Percentiles rank a stretch among this genome's conserved stretches.
Evolutionary conservation across 2,329 filamentous ascomycete species (phyloP).

Genomic region (Trichoderma asperellum): DNA sequence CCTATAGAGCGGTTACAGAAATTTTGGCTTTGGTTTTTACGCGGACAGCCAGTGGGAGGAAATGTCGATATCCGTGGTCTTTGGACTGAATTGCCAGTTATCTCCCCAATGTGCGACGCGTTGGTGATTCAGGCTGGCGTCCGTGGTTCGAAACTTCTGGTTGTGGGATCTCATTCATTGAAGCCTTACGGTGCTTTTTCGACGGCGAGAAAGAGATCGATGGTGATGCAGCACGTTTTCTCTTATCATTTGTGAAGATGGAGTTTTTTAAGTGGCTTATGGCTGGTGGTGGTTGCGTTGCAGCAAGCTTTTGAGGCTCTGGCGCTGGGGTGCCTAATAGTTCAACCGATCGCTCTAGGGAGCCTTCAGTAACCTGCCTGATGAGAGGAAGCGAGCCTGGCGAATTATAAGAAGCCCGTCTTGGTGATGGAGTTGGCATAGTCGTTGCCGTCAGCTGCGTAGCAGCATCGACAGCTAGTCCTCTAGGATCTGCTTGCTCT

Average conservation of each 20-base stretch:
- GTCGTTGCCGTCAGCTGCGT: conserved; percentile 52
- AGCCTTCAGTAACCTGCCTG: background rate
- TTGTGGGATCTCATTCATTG: background rate
- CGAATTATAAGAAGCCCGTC: conserved; percentile 36
- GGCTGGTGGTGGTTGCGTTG: background rate
- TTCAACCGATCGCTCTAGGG: background rate
- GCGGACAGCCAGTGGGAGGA: background rate
- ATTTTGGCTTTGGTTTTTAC: background rate
- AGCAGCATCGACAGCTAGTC: conserved; percentile 46
- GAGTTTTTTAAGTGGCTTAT: background rate
- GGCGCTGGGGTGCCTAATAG: background rate
- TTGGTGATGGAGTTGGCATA: conserved; percentile 43
- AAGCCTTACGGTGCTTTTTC: conserved; percentile 33
- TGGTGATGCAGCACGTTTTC: conserved; percentile 13
- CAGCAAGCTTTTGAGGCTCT: background rate
- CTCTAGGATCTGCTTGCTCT: conserved; percentile 57
- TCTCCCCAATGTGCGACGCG: conserved; percentile 34
- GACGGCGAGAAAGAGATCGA: conserved; percentile 12
- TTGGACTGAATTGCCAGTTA: conserved; percentile 35
- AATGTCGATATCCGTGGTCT: background rate
- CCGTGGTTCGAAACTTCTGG: background rate
- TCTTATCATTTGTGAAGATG: conserved; percentile 27
- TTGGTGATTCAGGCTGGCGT: background rate
- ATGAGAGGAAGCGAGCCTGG: conserved; percentile 29
- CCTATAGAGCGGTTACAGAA: background rate